These are phyloP conservation scores for Dactylellina parvicollis DNA, from an alignment of 2,329 filamentous ascomycete species.

Conservation along the genomic window DNA sequence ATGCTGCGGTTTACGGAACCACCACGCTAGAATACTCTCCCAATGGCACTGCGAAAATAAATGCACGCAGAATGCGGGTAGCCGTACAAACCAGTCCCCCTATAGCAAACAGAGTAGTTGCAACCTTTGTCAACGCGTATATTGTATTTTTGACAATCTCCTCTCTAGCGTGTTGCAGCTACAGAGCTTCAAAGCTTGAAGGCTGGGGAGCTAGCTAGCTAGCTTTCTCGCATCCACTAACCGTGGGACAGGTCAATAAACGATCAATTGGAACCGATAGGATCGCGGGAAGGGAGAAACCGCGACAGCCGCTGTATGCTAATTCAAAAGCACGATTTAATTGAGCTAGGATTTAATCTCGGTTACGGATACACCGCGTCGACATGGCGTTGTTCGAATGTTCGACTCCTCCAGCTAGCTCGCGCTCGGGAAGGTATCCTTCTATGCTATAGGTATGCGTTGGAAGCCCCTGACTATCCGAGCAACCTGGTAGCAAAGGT, in stretches of 20 bases:
- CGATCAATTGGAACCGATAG: neutral
- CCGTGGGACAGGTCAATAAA: neutral
- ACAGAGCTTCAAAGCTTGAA: neutral
- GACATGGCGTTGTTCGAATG: neutral
- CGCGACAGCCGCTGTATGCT: conserved; percentile 8
- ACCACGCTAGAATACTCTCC: neutral
- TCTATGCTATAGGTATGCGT: neutral
- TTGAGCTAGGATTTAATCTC: neutral
- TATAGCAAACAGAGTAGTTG: conserved; percentile 21
- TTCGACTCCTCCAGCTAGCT: neutral
- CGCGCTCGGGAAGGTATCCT: neutral
- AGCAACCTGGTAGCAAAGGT: neutral
- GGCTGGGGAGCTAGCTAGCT: neutral
- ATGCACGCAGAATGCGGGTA: conserved; percentile 38
- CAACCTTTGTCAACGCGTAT: conserved; percentile 33
- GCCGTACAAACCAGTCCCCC: neutral
- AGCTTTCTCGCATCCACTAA: neutral
- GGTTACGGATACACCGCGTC: neutral
- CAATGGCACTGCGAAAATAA: conserved; percentile 19
- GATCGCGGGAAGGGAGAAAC: neutral
- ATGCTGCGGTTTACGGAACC: conserved; percentile 22
- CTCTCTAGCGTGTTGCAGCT: neutral
- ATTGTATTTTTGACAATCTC: neutral
- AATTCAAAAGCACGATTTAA: neutral
- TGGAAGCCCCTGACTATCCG: conserved; percentile 9